phyloP scores from a whole-genome alignment of 129 eudicot species.

The Oenanthe sinensis region DNA sequence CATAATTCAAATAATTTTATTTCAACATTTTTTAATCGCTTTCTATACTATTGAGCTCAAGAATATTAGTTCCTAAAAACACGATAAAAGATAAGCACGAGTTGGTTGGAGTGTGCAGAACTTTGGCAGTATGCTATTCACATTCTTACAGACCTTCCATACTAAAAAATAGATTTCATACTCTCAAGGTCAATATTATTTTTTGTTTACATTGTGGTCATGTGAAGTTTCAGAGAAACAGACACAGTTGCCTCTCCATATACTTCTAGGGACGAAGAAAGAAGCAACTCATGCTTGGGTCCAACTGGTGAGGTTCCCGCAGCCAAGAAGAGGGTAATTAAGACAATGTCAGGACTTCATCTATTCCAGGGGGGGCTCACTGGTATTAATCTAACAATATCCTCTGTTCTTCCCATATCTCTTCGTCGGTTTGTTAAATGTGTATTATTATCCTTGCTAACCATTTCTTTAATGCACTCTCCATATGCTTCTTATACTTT shows the following conservation, averaged over 20 bases:
- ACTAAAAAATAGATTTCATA: neutral
- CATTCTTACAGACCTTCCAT: neutral
- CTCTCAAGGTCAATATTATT: neutral
- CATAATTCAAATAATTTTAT: neutral
- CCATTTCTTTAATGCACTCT: neutral
- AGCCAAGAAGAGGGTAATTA: constrained; percentile 16
- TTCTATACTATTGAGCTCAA: neutral
- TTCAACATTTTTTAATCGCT: neutral
- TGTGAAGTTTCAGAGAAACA: constrained; percentile 35
- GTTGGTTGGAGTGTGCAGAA: constrained; percentile 13
- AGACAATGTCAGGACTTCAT: constrained; percentile 17
- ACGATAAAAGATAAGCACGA: neutral
- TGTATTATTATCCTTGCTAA: neutral
- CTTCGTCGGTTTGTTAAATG: constrained; percentile 7
- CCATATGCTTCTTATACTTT: constrained; percentile 1
- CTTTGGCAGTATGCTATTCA: constrained; percentile 14
- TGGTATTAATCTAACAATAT: constrained; percentile 25
- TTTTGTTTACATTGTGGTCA: constrained; percentile 20
- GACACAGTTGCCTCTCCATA: constrained; percentile 12
- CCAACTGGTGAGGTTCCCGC: constrained; percentile 18
- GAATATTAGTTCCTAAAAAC: neutral
- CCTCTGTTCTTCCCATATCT: constrained; percentile 23
- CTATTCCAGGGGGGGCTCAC: constrained; percentile 27
- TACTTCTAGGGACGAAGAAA: constrained; percentile 13
- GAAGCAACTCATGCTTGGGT: constrained; percentile 13